Evolutionary conservation across 768 basidiomycete genomes (phyloP), one percentile per base, ranked within the genome.

Genomic region (Suillus hirtellus): DNA sequence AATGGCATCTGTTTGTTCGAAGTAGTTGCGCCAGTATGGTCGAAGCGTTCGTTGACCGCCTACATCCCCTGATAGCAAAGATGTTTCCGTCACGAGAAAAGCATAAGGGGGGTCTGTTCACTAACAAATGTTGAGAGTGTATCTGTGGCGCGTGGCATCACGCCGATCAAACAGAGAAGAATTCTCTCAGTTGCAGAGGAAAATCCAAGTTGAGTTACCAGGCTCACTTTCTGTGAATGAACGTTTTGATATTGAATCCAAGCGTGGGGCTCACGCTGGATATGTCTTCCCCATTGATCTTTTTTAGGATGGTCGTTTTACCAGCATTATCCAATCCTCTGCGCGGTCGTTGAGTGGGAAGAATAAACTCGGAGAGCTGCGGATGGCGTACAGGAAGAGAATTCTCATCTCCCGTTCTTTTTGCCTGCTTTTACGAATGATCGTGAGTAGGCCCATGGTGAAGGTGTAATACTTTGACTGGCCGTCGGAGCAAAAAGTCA

Each of bases 171-270:
- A 44, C 8, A 37, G 61, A 55, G 72, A 75, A 72, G n/a, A 65
- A 42, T 63, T 46, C 67, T 58, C 40, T 61, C 67, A 68, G 35
- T 66, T 63, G 66, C 67, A 60, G n/a, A 66, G 52, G 59, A 47
- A 31, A 56, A 75, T 52, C 58, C 27, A 66, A 60, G 68, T 67
- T 66, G 60, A 67, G 69, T 67, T 42, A 67, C 66, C 63, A 54
- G 60, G 72, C 85, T 76, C 76, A 98, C 94, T 90, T 91, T 77
- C 89, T 85, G 75, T 97, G 92, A 34, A 87, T 81, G 70, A 99
- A 94, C 7, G 96, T 97, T 82, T 96, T 96, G 82, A 99, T 99
- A 75, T 99, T 97, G 83, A 99, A 99, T 12, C 97, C 97, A 15
- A 99, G 80, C 11, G 97, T 99, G 2, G 97, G 97, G 70, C 90